A percentile compares a stretch with the other conserved stretches of the same genome.
phyloP scores from a whole-genome alignment of 768 basidiomycete genomes.

The Leccinum disarticulatum region DNA sequence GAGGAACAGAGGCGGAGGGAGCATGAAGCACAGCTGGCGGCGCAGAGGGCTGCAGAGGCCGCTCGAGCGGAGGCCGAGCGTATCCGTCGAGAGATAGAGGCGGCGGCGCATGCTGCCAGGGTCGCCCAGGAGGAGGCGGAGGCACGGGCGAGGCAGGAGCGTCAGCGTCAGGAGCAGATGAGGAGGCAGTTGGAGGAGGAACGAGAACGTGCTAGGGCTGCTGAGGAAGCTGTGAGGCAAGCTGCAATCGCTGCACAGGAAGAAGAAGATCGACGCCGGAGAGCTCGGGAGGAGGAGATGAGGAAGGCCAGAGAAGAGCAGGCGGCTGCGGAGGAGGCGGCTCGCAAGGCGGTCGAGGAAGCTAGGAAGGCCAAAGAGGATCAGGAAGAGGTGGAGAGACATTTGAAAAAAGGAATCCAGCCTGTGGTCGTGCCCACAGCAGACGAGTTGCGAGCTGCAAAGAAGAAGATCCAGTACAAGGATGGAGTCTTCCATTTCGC shows the following conservation, averaged over 20 bases:
- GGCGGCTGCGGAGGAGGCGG: conserved; percentile 26
- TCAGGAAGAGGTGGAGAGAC: conserved; percentile 22
- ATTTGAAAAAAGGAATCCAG: conserved; percentile 28
- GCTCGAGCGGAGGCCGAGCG: conserved; percentile 27
- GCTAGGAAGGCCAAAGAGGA: conserved; percentile 23
- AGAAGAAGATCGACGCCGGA: conserved; percentile 25
- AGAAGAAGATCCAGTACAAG: conserved; percentile 26
- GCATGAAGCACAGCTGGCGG: conserved; percentile 17
- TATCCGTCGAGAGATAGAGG: conserved; percentile 21
- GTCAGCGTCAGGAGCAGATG: conserved; percentile 18
- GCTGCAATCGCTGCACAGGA: conserved; percentile 26
- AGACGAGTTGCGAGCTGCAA: conserved; percentile 27
- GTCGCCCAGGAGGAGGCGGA: conserved; percentile 25
- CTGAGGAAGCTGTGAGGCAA: conserved; percentile 24
- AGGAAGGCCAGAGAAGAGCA: conserved; percentile 15
- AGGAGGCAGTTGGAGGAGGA: conserved; percentile 23
- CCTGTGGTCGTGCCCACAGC: conserved; percentile 32
- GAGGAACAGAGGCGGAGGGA: conserved; percentile 21
- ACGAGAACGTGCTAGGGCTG: conserved; percentile 14
- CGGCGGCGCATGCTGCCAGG: conserved; percentile 24
- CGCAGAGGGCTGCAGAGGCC: conserved; percentile 23
- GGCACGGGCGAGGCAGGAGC: conserved; percentile 26
- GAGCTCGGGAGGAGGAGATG: conserved; percentile 21
- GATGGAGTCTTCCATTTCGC: conserved; percentile 33
- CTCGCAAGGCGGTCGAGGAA: conserved; percentile 22